These are phyloP conservation scores for Komagataella kurtzmanii DNA, from an alignment of 805 yeast species.

Conservation along the genomic window DNA sequence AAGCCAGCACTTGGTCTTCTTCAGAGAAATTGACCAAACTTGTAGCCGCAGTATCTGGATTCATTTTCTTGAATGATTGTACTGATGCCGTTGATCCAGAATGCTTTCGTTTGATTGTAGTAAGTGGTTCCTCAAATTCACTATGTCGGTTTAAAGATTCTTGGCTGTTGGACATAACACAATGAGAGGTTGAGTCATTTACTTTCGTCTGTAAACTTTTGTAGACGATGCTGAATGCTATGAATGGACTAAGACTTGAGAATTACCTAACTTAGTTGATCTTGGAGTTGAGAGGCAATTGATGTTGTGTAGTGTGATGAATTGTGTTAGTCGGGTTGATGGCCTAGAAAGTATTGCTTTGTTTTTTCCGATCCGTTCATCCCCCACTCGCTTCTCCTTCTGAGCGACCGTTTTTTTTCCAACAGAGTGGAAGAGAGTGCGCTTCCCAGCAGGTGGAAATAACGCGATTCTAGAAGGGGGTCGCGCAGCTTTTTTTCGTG, in stretches of 20 bases:
- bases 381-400: neutral
- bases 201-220: neutral
- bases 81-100: slow-evolving; percentile 5
- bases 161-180: neutral
- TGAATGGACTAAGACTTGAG: neutral
- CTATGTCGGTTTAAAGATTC: slow-evolving; percentile 1
- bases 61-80: slow-evolving; percentile 6
- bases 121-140: neutral
- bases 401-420: neutral
- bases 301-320: neutral
- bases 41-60: slow-evolving; percentile 10
- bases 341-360: neutral
- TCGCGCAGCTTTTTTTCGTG: neutral
- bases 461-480: neutral
- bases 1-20: slow-evolving; percentile 53
- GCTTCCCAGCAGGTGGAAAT: neutral
- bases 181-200: neutral
- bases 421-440: neutral
- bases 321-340: neutral
- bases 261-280: neutral
- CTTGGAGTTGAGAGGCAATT: neutral
- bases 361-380: neutral
- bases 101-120: neutral
- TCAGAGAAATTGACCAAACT: slow-evolving; percentile 21
- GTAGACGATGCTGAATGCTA: neutral